Conservation (phyloP, 345 rosid species). For the Salix viminalis region DNA sequence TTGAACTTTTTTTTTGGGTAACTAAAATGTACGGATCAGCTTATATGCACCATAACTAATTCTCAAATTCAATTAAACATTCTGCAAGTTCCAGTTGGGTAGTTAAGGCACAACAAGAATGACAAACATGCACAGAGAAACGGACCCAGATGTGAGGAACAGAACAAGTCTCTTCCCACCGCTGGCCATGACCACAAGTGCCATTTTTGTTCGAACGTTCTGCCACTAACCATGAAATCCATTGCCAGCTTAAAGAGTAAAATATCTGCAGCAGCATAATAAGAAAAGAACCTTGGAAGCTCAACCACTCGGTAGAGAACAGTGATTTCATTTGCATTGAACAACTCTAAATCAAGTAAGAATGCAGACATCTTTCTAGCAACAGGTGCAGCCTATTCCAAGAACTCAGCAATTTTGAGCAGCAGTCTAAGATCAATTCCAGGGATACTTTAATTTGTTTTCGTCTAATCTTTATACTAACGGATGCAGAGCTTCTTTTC, state of each 20-base stretch:
- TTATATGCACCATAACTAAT: too few species aligned
- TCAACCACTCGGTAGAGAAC: not conserved
- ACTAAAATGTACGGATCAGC: rapidly evolving
- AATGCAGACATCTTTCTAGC: not conserved
- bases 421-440: not conserved
- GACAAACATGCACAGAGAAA: too few species aligned
- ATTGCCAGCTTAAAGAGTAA: not conserved
- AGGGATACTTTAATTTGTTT: too few species aligned
- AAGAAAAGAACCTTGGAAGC: not conserved
- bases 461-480: too few species aligned
- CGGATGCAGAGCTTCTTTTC: too few species aligned
- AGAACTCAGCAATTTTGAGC: not conserved
- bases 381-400: not conserved
- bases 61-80: too few species aligned
- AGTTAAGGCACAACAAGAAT: too few species aligned
- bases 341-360: not conserved
- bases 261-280: not conserved
- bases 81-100: too few species aligned
- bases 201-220: not conserved
- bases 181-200: too few species aligned
- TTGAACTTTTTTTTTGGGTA: too few species aligned
- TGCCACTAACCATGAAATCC: not conserved
- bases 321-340: not conserved
- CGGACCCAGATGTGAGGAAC: too few species aligned
- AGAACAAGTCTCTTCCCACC: too few species aligned